phyloP scores from a whole-genome alignment of 2,329 filamentous ascomycete genomes.

The Cephalotrichum gorgonifer region DNA sequence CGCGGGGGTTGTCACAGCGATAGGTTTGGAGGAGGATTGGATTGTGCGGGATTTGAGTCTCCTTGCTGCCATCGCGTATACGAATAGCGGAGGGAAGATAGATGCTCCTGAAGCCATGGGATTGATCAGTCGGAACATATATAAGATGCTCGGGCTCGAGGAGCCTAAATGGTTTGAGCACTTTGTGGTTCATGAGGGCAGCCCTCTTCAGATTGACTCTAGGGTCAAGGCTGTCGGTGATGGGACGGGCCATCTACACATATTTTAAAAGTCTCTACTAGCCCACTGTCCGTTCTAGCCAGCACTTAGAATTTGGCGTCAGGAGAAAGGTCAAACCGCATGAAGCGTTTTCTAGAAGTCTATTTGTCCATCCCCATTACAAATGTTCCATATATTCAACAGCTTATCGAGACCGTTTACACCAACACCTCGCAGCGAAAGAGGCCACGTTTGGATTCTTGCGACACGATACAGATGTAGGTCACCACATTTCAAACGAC shows the following conservation, averaged over 20 bases:
- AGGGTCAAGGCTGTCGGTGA: constrained; percentile 40
- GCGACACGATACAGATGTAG: too few relatives aligned
- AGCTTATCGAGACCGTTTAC: too few relatives aligned
- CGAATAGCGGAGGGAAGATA: constrained; percentile 41
- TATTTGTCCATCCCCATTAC: too few relatives aligned
- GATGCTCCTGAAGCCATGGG: constrained; percentile 43
- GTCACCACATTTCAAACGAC: too few relatives aligned
- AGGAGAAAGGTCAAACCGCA: neutral
- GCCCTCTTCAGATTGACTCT: constrained; percentile 49
- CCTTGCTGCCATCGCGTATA: constrained; percentile 47
- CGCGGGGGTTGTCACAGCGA: constrained; percentile 46
- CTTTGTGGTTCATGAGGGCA: constrained; percentile 55
- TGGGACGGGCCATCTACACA: constrained; percentile 6
- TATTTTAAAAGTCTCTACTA: neutral
- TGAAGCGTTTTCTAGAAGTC: neutral
- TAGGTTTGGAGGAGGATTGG: constrained; percentile 54
- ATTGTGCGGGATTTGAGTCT: constrained; percentile 48
- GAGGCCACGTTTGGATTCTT: too few relatives aligned
- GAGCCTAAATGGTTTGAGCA: constrained; percentile 24
- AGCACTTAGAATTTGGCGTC: neutral
- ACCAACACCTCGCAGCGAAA: too few relatives aligned
- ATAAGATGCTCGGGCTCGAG: constrained; percentile 43
- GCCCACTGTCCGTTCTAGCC: too few relatives aligned
- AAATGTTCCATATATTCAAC: too few relatives aligned
- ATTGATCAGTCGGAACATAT: constrained; percentile 46